Evolutionary conservation across 2,329 filamentous ascomycete genomes (phyloP).

Genomic region (Beauveria varroae): DNA sequence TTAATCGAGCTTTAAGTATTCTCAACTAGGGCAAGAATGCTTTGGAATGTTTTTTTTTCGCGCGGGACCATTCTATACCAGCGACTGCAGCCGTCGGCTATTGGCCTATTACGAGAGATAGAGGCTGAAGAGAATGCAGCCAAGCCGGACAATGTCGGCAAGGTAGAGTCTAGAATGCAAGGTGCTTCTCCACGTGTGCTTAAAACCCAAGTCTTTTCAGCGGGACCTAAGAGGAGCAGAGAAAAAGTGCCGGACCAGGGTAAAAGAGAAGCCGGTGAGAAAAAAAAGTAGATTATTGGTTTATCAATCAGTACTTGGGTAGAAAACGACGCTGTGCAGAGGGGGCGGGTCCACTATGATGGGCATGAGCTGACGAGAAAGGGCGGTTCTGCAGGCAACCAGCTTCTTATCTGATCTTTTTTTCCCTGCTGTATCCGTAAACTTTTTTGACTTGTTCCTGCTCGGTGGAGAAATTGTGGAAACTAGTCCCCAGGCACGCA

Average conservation of each 20-base stretch:
- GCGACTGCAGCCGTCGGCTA: background rate
- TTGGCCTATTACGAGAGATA: background rate
- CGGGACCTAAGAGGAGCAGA: background rate
- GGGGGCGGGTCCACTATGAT: background rate
- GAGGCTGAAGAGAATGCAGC: background rate
- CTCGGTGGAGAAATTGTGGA: background rate
- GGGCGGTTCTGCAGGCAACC: background rate
- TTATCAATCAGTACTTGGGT: conserved; percentile 7
- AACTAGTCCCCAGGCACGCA: background rate
- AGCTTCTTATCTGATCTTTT: conserved; percentile 10
- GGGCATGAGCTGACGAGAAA: background rate
- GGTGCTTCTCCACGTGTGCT: background rate
- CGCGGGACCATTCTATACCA: background rate
- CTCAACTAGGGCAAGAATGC: conserved; percentile 1
- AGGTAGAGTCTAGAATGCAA: conserved; percentile 1
- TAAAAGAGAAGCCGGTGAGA: background rate
- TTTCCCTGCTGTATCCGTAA: background rate
- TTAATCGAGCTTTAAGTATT: conserved; percentile 34
- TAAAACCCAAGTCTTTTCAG: background rate
- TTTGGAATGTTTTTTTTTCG: background rate
- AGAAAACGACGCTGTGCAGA: background rate
- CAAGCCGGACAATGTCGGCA: conserved; percentile 1
- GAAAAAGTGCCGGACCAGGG: background rate
- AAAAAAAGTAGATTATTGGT: background rate
- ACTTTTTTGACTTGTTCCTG: background rate